A percentile compares a stretch with the other conserved stretches of the same genome.
Conservation (phyloP, 257 asterid species). For the Haberlea rhodopensis region DNA sequence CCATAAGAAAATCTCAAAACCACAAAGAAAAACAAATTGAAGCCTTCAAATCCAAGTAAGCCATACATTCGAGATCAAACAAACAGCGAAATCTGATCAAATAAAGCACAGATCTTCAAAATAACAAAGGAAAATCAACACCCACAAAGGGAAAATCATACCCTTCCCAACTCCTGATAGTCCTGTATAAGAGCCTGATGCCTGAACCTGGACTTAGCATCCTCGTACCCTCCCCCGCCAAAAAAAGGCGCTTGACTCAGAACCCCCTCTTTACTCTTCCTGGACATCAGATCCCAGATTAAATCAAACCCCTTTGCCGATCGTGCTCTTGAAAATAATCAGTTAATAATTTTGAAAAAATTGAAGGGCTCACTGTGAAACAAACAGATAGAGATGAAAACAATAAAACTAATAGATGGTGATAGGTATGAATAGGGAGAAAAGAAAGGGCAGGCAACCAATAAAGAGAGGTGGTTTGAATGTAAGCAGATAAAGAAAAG, state of each 20-base stretch:
- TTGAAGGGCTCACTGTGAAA: constrained; percentile 15
- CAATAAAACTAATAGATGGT: constrained; percentile 24
- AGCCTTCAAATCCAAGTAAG: constrained; percentile 16
- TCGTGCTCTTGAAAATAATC: constrained; percentile 34
- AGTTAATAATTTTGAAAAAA: neutral
- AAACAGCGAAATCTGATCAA: constrained; percentile 18
- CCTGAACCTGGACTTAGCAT: constrained; percentile 46
- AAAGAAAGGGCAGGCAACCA: constrained; percentile 25
- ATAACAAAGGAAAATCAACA: constrained; percentile 19
- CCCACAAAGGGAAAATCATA: constrained; percentile 23
- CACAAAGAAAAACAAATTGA: constrained; percentile 11
- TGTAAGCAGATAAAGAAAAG: constrained; percentile 25
- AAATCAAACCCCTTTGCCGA: constrained; percentile 18
- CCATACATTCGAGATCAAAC: constrained; percentile 21
- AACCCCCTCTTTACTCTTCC: constrained; percentile 53
- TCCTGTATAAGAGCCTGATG: constrained; percentile 68
- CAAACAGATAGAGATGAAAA: constrained; percentile 21
- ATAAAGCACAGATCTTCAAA: constrained; percentile 30
- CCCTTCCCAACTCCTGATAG: constrained; percentile 66
- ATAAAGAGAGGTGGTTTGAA: constrained; percentile 33
- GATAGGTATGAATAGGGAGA: constrained; percentile 28
- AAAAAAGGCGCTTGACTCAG: constrained; percentile 31
- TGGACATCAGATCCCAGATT: constrained; percentile 60
- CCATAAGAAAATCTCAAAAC: neutral
- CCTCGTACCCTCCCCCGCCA: constrained; percentile 37